Conservation (phyloP, 106 monocot species). For the Phalaenopsis equestris region DNA sequence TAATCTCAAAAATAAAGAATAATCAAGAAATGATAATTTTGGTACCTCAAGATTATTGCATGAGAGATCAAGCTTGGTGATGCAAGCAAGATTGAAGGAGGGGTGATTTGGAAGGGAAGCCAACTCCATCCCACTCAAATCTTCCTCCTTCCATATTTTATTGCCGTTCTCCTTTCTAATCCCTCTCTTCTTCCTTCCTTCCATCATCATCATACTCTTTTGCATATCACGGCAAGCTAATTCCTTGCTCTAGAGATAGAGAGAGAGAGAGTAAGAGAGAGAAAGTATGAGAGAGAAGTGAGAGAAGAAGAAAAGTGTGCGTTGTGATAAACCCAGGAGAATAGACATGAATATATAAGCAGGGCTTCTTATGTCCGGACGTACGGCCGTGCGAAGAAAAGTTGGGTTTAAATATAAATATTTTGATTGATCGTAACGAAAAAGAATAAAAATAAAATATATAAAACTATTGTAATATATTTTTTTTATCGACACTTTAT, state of each 20-base stretch:
- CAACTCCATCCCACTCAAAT: slow-evolving; percentile 40
- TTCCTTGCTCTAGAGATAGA: neutral
- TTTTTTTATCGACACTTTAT: too few relatives aligned
- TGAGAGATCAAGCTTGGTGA: slow-evolving; percentile 59
- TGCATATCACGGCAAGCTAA: too few relatives aligned
- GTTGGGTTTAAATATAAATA: too few relatives aligned
- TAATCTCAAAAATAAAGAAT: neutral
- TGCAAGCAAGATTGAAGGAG: slow-evolving; percentile 25
- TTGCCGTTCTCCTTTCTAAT: neutral
- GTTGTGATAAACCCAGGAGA: too few relatives aligned
- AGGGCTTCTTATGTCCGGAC: neutral
- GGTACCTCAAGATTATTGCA: slow-evolving; percentile 55
- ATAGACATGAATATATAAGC: neutral
- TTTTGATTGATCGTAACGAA: too few relatives aligned
- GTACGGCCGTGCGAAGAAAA: neutral
- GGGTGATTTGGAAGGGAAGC: slow-evolving; percentile 20
- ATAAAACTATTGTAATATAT: too few relatives aligned
- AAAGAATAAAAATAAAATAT: too few relatives aligned
- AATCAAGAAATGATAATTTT: neutral
- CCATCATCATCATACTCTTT: neutral
- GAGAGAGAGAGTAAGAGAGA: neutral
- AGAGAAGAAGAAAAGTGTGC: neutral
- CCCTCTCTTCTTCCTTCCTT: neutral
- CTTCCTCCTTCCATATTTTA: slow-evolving; percentile 13
- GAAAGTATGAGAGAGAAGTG: neutral